Base-by-base conservation (phyloP, 1,139 yeast genomes). In the Geotrichum restrictum region DNA sequence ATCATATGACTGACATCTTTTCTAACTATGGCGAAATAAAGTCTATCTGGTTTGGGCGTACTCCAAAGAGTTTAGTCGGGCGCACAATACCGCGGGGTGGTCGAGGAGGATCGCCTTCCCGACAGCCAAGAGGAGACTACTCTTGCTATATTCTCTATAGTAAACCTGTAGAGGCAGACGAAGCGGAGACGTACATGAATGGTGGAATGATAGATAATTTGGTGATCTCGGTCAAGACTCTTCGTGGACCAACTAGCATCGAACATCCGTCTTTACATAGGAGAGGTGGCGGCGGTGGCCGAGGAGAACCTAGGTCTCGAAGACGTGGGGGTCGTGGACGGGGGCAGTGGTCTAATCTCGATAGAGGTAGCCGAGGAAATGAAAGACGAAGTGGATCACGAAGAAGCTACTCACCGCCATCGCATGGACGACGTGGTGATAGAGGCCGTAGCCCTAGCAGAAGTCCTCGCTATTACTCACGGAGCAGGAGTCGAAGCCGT, bases 1-100 rank as follows among this genome's bases (percentile, higher is more conserved):
- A 56, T 14, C 66, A 63, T 45, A 49, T 64, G 36, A 47, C 59
- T n/a, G 67, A 64, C 52, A 64, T 64, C 8, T 63, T 64, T 50
- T 59, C 62, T 8, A 57, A 46, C 11, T 64, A 63, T 45, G 67
- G 67, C 2, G 54, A 55, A 1, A 62, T 63, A 21, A 53, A 53
- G 14, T 49, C 54, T n/a, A 59, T 60, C 3, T 57, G 56, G 40
- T 56, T 62, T 40, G 51, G 53, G 13, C 48, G 52, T 7, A 39
- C 54, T 4, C 47, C 47, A 16, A 42, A 50, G 11, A 16, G 31
- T 8, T 24, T 42, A 29, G 21, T 34, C 10, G 37, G 29, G 3
- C 42, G 44, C n/a, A 40, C 29, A 13, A 16, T 29, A 3, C 43
- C 49, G n/a, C 22, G 18, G 7, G 40, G 24, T 10, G 52, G 48